A percentile compares a stretch with the other conserved stretches of the same genome.
phyloP scores from a whole-genome alignment of 2,329 filamentous ascomycete genomes.

The Pseudogymnoascus sp. region DNA sequence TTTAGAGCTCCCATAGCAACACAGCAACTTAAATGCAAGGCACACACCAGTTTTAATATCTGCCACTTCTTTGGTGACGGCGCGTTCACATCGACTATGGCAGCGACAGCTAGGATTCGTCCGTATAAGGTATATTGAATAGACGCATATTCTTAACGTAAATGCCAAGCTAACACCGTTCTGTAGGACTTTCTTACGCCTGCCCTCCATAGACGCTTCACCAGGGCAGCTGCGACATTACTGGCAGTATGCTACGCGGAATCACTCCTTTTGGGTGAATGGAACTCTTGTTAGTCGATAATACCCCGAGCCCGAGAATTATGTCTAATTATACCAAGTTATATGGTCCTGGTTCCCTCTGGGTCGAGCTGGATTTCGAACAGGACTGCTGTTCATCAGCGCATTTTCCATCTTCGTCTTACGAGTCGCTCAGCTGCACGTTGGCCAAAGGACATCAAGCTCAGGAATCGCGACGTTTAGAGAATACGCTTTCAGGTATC shows the following conservation, averaged over 20 bases:
- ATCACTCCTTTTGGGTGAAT: slow-evolving; percentile 61
- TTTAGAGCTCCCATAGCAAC: slow-evolving; percentile 10
- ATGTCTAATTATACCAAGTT: slow-evolving; percentile 32
- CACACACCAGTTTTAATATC: slow-evolving; percentile 2
- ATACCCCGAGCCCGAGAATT: slow-evolving; percentile 10
- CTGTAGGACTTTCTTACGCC: slow-evolving; percentile 73
- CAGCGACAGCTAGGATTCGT: slow-evolving; percentile 28
- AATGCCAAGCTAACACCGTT: slow-evolving; percentile 51
- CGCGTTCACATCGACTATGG: slow-evolving; percentile 20
- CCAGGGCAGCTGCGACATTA: slow-evolving; percentile 63
- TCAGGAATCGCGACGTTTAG: slow-evolving; percentile 60
- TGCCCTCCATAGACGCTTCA: slow-evolving; percentile 78
- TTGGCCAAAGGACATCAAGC: slow-evolving; percentile 62
- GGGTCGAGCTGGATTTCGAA: slow-evolving; percentile 65
- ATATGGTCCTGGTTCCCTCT: slow-evolving; percentile 85
- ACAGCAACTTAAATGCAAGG: slow-evolving; percentile 8
- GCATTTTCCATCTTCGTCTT: slow-evolving; percentile 74
- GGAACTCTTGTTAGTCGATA: slow-evolving; percentile 46
- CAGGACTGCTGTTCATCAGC: slow-evolving; percentile 67
- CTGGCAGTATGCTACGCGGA: slow-evolving; percentile 66
- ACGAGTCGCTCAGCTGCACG: slow-evolving; percentile 75
- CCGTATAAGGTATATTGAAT: slow-evolving; percentile 35
- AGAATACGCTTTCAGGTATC: slow-evolving; percentile 44
- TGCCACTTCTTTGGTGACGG: slow-evolving; percentile 9
- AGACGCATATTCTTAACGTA: slow-evolving; percentile 42